Conservation (phyloP, 495 filamentous ascomycete species). For the Xylaria scruposa region DNA sequence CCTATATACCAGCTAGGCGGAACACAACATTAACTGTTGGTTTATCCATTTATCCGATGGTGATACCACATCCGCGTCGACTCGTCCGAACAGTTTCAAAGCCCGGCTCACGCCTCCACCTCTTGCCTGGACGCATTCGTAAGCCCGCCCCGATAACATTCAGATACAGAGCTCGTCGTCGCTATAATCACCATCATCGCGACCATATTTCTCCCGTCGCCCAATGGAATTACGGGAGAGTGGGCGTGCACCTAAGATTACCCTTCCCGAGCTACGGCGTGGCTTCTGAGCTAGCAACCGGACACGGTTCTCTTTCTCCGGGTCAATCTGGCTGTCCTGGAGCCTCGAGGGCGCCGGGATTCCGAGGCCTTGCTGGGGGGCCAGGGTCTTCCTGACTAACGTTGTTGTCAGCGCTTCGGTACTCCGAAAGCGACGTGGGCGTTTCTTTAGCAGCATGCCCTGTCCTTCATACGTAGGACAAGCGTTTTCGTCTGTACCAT, state of each 20-base stretch:
- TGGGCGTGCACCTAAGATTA: constrained; percentile 24
- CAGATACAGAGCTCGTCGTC: constrained; percentile 51
- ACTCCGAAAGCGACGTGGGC: constrained; percentile 25
- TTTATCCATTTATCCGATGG: constrained; percentile 4
- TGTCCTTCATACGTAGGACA: constrained; percentile 15
- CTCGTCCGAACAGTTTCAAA: constrained; percentile 21
- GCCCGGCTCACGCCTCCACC: background rate
- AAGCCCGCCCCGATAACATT: background rate
- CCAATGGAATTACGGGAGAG: constrained; percentile 19
- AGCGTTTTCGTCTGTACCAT: background rate
- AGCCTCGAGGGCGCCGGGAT: constrained; percentile 4
- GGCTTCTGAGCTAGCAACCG: constrained; percentile 30
- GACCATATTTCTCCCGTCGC: constrained; percentile 7
- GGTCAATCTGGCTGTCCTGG: constrained; percentile 28
- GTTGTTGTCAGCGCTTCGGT: constrained; percentile 24
- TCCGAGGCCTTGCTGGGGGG: constrained; percentile 13
- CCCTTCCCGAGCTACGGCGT: constrained; percentile 33
- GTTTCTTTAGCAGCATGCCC: constrained; percentile 34
- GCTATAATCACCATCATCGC: constrained; percentile 30
- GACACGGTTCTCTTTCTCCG: constrained; percentile 37
- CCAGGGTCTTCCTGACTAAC: background rate
- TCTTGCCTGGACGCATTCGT: constrained; percentile 20
- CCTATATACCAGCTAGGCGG: background rate
- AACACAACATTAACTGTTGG: background rate
- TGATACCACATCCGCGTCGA: constrained; percentile 17